Evolutionary conservation across 2,329 filamentous ascomycete species (phyloP).

Genomic region (Plenodomus tracheiphilus): DNA sequence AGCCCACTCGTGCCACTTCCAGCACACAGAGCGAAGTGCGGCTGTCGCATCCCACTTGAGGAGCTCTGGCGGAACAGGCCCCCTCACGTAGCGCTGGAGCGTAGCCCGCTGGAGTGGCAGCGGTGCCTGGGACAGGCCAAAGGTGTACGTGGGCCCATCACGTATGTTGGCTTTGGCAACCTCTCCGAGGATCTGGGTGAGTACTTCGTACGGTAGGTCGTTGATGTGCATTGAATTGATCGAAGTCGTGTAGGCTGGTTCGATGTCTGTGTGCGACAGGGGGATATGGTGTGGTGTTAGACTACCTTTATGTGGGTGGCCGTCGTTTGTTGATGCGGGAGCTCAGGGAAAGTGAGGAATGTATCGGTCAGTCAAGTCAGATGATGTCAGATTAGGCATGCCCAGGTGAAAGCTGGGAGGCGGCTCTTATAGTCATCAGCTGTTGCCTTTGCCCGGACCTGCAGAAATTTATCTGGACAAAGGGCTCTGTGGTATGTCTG

Average conservation of each 20-base stretch:
- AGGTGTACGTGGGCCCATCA: slow-evolving; percentile 55
- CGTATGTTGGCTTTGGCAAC: slow-evolving; percentile 53
- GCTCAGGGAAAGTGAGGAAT: slow-evolving; percentile 11
- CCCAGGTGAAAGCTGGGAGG: slow-evolving; percentile 10
- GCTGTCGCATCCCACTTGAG: slow-evolving; percentile 56
- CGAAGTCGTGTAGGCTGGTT: slow-evolving; percentile 10
- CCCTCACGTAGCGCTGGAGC: slow-evolving; percentile 56
- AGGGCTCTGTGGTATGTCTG: slow-evolving; percentile 31
- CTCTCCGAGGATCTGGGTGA: slow-evolving; percentile 55
- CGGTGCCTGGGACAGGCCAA: slow-evolving; percentile 55
- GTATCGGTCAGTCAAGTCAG: slow-evolving; percentile 21
- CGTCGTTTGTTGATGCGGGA: slow-evolving; percentile 1
- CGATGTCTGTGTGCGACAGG: slow-evolving; percentile 13
- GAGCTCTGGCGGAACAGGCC: slow-evolving; percentile 55
- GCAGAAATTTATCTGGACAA: slow-evolving; percentile 36
- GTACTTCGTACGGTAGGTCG: slow-evolving; percentile 56
- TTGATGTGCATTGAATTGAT: slow-evolving; percentile 51
- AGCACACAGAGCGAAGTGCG: slow-evolving; percentile 54
- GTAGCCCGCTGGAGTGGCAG: slow-evolving; percentile 50
- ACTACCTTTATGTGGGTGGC: slow-evolving; percentile 8
- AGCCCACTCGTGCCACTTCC: slow-evolving; percentile 58
- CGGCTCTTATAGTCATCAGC: slow-evolving; percentile 32
- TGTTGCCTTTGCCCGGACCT: slow-evolving; percentile 7
- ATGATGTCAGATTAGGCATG: slow-evolving; percentile 9
- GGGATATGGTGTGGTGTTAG: slow-evolving; percentile 9